Conservation (phyloP, 2,329 filamentous ascomycete species). For the Trichoderma koningii region DNA sequence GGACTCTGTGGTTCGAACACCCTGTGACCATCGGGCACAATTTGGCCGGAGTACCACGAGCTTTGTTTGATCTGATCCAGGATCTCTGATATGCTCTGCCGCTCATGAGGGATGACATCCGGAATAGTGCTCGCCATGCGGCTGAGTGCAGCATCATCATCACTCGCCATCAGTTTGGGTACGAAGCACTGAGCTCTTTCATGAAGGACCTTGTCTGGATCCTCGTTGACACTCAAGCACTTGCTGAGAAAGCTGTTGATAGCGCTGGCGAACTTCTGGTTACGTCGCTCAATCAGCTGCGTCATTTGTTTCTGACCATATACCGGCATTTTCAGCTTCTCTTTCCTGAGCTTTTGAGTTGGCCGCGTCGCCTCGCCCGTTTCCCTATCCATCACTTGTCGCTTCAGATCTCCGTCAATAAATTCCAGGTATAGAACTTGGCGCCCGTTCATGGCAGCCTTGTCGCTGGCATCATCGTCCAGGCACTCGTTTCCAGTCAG, state of each 20-base stretch:
- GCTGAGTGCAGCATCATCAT: conserved; percentile 34
- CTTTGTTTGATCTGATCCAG: conserved; percentile 78
- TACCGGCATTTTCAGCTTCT: conserved; percentile 87
- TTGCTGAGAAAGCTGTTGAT: conserved; percentile 75
- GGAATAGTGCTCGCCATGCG: conserved; percentile 56
- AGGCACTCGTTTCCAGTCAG: conserved; percentile 53
- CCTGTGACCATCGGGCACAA: conserved; percentile 89
- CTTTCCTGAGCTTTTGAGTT: conserved; percentile 68
- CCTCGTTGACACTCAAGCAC: conserved; percentile 64
- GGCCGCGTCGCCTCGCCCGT: conserved; percentile 72
- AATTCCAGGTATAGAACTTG: conserved; percentile 91
- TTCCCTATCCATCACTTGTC: conserved; percentile 70
- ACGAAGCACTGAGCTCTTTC: conserved; percentile 61
- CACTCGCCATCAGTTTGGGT: conserved; percentile 57
- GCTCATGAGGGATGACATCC: conserved; percentile 73
- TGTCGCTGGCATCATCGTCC: conserved; percentile 31
- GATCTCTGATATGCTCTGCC: conserved; percentile 81
- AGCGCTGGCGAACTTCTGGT: conserved; percentile 77
- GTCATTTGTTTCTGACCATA: conserved; percentile 93
- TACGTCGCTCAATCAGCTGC: conserved; percentile 83
- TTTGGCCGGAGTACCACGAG: conserved; percentile 88
- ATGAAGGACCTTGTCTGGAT: conserved; percentile 68
- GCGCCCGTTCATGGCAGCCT: conserved; percentile 42
- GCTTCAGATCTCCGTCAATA: conserved; percentile 84
- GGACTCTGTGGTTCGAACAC: conserved; percentile 85